These are phyloP conservation scores for Astrephomene gubernaculifera DNA, from an alignment of 139 green algal species.

Conservation along the genomic window DNA sequence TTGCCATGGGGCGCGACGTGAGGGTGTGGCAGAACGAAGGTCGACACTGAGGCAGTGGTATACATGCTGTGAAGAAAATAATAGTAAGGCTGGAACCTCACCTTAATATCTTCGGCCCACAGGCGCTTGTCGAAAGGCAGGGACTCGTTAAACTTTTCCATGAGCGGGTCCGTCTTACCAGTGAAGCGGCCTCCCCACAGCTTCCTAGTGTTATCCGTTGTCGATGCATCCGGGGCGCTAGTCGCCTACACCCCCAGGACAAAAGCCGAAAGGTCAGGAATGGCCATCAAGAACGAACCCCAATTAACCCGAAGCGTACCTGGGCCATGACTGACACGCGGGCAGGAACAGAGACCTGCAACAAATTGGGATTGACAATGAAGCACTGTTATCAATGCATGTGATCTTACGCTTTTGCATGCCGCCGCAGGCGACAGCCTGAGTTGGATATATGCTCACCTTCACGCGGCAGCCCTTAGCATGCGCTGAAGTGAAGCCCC, in stretches of 20 bases:
- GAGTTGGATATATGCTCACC: not conserved
- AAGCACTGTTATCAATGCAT: no score
- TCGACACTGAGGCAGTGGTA: no score
- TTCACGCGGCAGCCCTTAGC: not conserved
- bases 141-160: constrained; percentile 98
- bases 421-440: not conserved
- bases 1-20: no score
- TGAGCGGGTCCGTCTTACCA: constrained; percentile 90
- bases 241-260: constrained; percentile 4
- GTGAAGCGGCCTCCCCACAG: constrained; percentile 97
- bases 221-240: constrained; percentile 6
- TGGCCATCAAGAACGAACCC: not conserved
- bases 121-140: constrained; percentile 94
- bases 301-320: no score
- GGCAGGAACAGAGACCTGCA: not conserved
- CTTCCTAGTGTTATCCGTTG: constrained; percentile 75
- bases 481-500: not conserved
- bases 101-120: constrained; percentile 93
- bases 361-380: no score
- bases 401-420: no score
- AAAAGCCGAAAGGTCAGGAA: no score
- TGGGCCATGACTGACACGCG: constrained; percentile 29
- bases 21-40: no score
- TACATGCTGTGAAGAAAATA: no score
- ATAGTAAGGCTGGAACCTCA: no score